Conservation (phyloP, 768 basidiomycete species). For the Clitopilus hobsonii region DNA sequence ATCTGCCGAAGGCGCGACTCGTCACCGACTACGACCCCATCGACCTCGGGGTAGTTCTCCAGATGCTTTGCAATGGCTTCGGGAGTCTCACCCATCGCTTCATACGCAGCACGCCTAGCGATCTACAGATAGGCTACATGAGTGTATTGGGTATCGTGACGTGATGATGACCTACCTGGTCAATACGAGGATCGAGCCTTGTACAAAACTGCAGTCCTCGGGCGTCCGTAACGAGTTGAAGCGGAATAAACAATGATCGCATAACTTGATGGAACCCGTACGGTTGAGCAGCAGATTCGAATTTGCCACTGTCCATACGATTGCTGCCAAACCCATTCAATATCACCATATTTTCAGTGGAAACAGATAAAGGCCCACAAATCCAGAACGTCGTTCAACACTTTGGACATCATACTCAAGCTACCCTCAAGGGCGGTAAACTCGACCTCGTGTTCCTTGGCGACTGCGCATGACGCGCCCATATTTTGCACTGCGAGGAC, state of each 20-base stretch:
- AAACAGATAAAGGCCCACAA: too few species aligned
- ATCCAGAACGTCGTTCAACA: conserved; percentile 64
- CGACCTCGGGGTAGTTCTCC: conserved; percentile 21
- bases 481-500: conserved; percentile 77
- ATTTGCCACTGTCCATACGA: conserved; percentile 67
- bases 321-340: conserved; percentile 21
- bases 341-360: too few species aligned
- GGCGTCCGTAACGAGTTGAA: conserved; percentile 51
- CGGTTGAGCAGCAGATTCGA: conserved; percentile 52
- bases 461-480: conserved; percentile 56
- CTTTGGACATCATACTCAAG: conserved; percentile 71
- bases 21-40: conserved; percentile 60
- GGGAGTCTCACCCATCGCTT: conserved; percentile 35
- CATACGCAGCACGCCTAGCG: conserved; percentile 40
- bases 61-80: conserved; percentile 25
- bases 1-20: conserved; percentile 66
- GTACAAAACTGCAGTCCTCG: conserved; percentile 54
- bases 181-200: conserved; percentile 50
- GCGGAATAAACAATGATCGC: conserved; percentile 52
- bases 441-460: conserved; percentile 62
- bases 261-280: conserved; percentile 61
- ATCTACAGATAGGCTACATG: background rate
- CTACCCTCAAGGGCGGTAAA: conserved; percentile 68
- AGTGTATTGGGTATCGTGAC: background rate
- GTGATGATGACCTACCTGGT: conserved; percentile 25